These are phyloP conservation scores for Huntiella abstrusa DNA, from an alignment of 2,329 filamentous ascomycete genomes.

Conservation along the genomic window DNA sequence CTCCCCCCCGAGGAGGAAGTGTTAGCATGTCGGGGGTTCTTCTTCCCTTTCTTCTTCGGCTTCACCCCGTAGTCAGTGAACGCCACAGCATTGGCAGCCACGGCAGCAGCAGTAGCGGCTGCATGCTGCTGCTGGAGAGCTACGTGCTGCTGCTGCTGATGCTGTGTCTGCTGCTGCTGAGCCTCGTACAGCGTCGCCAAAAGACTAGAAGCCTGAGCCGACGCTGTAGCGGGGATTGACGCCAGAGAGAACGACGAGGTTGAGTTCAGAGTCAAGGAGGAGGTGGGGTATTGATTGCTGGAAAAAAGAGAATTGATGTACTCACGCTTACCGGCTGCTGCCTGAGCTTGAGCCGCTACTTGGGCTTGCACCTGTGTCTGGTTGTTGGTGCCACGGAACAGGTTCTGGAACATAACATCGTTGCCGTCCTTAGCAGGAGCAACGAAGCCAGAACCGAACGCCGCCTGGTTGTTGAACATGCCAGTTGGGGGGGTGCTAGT, in stretches of 20 bases:
- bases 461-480: slow-evolving; percentile 78
- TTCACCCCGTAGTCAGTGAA: slow-evolving; percentile 87
- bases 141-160: slow-evolving; percentile 5
- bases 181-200: slow-evolving; percentile 80
- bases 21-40: slow-evolving; percentile 99
- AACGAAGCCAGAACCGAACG: slow-evolving; percentile 53
- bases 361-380: slow-evolving; percentile 55
- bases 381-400: slow-evolving; percentile 51
- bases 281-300: slow-evolving; percentile 59
- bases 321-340: slow-evolving; percentile 68
- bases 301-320: slow-evolving; percentile 86
- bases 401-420: slow-evolving; percentile 58
- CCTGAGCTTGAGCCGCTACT: slow-evolving; percentile 32
- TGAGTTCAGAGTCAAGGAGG: slow-evolving; percentile 76
- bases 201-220: slow-evolving; percentile 78
- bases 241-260: slow-evolving; percentile 76
- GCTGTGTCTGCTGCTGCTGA: slow-evolving; percentile 25
- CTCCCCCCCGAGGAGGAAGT: slow-evolving; percentile 99
- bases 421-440: slow-evolving; percentile 48
- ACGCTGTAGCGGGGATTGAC: slow-evolving; percentile 60
- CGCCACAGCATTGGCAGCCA: slow-evolving; percentile 36
- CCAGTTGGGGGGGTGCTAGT: slow-evolving; percentile 83
- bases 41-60: slow-evolving; percentile 99
- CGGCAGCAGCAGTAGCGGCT: not conserved
- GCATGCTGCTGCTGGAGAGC: not conserved